Evolutionary conservation across 176 grass and related monocot genomes (phyloP).

Genomic region (Musa troglodytarum): DNA sequence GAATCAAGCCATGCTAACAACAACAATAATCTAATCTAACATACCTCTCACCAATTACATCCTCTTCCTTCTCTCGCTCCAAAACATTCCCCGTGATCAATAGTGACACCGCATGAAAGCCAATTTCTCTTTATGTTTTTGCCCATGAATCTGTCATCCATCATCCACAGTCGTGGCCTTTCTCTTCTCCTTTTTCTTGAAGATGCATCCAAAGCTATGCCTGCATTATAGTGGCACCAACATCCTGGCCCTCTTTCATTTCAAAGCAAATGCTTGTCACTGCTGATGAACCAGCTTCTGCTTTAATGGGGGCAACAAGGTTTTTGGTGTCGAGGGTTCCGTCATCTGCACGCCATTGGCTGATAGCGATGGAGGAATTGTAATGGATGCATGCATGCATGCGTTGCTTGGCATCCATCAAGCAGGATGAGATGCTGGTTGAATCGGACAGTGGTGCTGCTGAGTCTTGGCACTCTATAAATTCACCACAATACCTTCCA

Average conservation of each 20-base stretch:
- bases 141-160: neutral
- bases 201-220: neutral
- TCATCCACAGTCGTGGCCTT: neutral
- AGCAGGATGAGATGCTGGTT: conserved; percentile 12
- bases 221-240: neutral
- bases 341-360: conserved; percentile 19
- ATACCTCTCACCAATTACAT: neutral
- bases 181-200: neutral
- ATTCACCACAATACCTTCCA: conserved; percentile 31
- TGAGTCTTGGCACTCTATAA: conserved; percentile 39
- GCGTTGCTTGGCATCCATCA: neutral
- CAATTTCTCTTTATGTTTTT: neutral
- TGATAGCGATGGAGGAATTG: conserved; percentile 17
- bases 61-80: neutral
- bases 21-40: neutral
- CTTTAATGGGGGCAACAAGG: conserved; percentile 46
- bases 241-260: neutral
- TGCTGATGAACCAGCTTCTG: conserved; percentile 44
- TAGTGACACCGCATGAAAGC: neutral
- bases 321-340: conserved; percentile 24
- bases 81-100: neutral
- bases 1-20: conserved; percentile 1
- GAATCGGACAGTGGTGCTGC: neutral
- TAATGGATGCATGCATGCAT: conserved; percentile 8
- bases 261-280: conserved; percentile 52